A percentile compares a stretch with the other conserved stretches of the same genome.
Evolutionary conservation across 2,329 filamentous ascomycete genomes (phyloP).

Genomic region (Scortechinia acanthostroma): DNA sequence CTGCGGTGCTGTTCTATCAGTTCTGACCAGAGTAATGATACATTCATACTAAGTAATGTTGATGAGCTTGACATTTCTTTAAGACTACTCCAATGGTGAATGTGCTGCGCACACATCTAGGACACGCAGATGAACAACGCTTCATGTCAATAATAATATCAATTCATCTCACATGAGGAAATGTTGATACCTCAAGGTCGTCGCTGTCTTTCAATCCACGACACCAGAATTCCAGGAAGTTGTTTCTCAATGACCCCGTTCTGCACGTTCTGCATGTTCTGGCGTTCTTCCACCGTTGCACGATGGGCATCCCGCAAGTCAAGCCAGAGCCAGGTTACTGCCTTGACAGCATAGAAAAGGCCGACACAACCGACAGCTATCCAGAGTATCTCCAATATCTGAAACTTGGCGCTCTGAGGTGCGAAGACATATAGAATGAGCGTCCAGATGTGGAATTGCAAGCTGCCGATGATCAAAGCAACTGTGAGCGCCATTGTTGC

Average conservation of each 20-base stretch:
- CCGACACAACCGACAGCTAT: neutral
- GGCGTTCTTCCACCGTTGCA: neutral
- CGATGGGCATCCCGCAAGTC: neutral
- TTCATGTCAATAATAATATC: no score
- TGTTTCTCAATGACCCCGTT: neutral
- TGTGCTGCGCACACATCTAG: no score
- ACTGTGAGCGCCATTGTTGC: neutral
- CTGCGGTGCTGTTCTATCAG: no score
- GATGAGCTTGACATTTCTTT: no score
- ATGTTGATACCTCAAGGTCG: neutral
- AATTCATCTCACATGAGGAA: no score
- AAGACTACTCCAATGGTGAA: no score
- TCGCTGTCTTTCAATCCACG: neutral
- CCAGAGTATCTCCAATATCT: slow-evolving; percentile 1
- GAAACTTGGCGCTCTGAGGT: no score
- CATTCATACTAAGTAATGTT: no score
- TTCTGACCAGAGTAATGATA: no score
- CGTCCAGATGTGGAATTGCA: no score
- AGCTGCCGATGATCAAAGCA: no score
- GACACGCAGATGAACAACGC: no score
- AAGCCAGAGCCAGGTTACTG: neutral
- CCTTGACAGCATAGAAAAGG: neutral
- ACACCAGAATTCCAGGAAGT: neutral
- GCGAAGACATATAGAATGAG: neutral
- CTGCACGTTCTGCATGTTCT: neutral